These are phyloP conservation scores for Filobasidium uniguttulatum DNA, from an alignment of 1,284 basidiomycete species.

Conservation along the genomic window DNA sequence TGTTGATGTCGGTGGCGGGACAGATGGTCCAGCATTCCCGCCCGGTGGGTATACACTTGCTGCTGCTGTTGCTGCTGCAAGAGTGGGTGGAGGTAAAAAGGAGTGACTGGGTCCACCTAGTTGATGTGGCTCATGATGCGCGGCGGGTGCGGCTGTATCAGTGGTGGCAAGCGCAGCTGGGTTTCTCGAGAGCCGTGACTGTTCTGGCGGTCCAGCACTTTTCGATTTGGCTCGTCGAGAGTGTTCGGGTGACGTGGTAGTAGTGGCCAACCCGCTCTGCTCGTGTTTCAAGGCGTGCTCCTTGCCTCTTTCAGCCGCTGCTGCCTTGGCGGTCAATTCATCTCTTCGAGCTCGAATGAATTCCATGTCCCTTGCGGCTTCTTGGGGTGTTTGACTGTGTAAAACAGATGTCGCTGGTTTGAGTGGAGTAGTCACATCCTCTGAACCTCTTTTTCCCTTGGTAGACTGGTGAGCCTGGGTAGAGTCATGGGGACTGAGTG, in stretches of 20 bases:
- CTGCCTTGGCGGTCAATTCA: conserved; percentile 1
- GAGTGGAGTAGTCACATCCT: background rate
- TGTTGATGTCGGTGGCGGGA: too few species aligned
- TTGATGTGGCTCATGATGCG: too few species aligned
- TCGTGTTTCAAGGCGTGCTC: background rate
- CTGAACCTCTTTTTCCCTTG: background rate
- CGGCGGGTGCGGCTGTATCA: background rate
- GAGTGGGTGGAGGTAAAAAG: too few species aligned
- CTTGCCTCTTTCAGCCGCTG: background rate
- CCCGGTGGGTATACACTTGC: too few species aligned
- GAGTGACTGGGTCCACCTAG: too few species aligned
- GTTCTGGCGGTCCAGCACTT: background rate
- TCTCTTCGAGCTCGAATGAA: background rate
- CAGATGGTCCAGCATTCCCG: too few species aligned
- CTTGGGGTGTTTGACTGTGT: background rate
- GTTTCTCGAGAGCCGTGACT: background rate
- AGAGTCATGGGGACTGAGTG: too few species aligned
- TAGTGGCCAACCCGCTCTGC: too few species aligned
- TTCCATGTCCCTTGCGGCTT: conserved; percentile 3
- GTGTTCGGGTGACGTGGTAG: too few species aligned
- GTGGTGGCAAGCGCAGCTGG: background rate
- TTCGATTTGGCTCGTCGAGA: background rate
- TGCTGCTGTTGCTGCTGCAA: too few species aligned
- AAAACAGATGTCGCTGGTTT: background rate
- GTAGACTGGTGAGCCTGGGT: too few species aligned